Conservation (phyloP, 2,329 filamentous ascomycete species). For the Sporothrix brasiliensis region DNA sequence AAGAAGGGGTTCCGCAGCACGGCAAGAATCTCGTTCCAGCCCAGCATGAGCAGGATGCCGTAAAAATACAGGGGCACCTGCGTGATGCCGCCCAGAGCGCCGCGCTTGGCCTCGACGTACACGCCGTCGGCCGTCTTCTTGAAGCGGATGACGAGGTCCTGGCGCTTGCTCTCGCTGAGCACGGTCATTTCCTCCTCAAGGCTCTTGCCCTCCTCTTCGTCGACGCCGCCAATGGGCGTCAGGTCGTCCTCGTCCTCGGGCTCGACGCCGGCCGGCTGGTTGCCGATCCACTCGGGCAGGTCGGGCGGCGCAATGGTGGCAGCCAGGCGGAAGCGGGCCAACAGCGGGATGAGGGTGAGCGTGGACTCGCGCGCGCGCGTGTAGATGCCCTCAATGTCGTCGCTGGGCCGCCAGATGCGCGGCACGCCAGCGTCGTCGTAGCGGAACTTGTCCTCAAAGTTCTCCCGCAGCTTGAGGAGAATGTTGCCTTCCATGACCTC, state of each 20-base stretch:
- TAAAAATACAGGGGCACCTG: slow-evolving; percentile 97
- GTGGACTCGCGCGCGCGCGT: slow-evolving; percentile 91
- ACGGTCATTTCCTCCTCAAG: slow-evolving; percentile 96
- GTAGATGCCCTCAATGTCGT: slow-evolving; percentile 96
- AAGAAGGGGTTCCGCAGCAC: slow-evolving; percentile 42
- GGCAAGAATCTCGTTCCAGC: slow-evolving; percentile 98
- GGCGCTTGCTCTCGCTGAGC: slow-evolving; percentile 84
- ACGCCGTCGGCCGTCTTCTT: slow-evolving; percentile 98
- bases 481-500: slow-evolving; percentile 98
- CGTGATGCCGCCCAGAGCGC: slow-evolving; percentile 91
- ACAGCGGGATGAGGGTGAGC: slow-evolving; percentile 82
- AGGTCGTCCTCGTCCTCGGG: slow-evolving; percentile 89
- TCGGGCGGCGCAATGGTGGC: slow-evolving; percentile 76
- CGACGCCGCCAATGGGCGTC: slow-evolving; percentile 84
- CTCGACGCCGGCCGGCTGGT: slow-evolving; percentile 72
- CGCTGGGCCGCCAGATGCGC: slow-evolving; percentile 92
- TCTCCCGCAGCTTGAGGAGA: slow-evolving; percentile 90
- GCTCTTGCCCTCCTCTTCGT: slow-evolving; percentile 92
- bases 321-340: slow-evolving; percentile 79
- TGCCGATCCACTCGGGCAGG: slow-evolving; percentile 81
- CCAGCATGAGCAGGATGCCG: slow-evolving; percentile 79
- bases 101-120: slow-evolving; percentile 96
- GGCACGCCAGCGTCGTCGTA: slow-evolving; percentile 95
- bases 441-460: slow-evolving; percentile 98
- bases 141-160: slow-evolving; percentile 90